These are phyloP conservation scores for Vanrija humicola DNA, from an alignment of 1,284 basidiomycete genomes.

Conservation along the genomic window DNA sequence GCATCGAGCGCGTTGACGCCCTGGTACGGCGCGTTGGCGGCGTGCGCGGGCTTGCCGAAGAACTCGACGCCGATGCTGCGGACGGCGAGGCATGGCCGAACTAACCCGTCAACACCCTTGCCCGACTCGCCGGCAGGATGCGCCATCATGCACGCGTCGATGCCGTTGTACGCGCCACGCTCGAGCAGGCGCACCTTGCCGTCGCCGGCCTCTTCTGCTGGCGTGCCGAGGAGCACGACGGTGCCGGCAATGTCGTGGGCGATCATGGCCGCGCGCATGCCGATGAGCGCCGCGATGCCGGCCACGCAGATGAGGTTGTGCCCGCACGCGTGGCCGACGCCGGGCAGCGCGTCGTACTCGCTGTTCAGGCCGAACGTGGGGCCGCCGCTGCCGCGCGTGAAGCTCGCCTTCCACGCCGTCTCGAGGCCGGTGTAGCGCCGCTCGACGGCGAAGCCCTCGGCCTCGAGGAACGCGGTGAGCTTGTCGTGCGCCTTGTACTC, in stretches of 20 bases:
- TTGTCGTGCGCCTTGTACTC: conserved; percentile 56
- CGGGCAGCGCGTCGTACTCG: conserved; percentile 23
- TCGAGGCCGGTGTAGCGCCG: conserved; percentile 56
- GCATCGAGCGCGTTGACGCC: conserved; percentile 80
- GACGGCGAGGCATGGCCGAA: conserved; percentile 29
- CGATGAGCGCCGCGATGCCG: conserved; percentile 40
- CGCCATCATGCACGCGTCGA: conserved; percentile 30
- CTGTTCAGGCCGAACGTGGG: conserved; percentile 28
- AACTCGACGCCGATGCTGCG: conserved; percentile 30
- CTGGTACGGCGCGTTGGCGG: conserved; percentile 58
- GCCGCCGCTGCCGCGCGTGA: conserved; percentile 45
- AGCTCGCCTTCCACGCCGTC: conserved; percentile 21
- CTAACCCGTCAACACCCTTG: conserved; percentile 13
- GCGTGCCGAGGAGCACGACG: conserved; percentile 76
- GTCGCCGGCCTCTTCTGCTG: conserved; percentile 52
- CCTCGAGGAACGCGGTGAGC: conserved; percentile 57
- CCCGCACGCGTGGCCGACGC: conserved; percentile 57
- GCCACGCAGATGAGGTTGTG: conserved; percentile 47
- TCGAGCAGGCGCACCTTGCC: conserved; percentile 64
- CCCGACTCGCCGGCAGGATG: conserved; percentile 12
- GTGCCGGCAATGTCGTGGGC: conserved; percentile 61
- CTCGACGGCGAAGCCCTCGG: conserved; percentile 59
- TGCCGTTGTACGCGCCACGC: conserved; percentile 13
- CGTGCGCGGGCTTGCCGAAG: conserved; percentile 61
- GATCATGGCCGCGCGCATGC: conserved; percentile 31